These are phyloP conservation scores for Fusarium sp. DNA, from an alignment of 2,329 filamentous ascomycete species.

Conservation along the genomic window DNA sequence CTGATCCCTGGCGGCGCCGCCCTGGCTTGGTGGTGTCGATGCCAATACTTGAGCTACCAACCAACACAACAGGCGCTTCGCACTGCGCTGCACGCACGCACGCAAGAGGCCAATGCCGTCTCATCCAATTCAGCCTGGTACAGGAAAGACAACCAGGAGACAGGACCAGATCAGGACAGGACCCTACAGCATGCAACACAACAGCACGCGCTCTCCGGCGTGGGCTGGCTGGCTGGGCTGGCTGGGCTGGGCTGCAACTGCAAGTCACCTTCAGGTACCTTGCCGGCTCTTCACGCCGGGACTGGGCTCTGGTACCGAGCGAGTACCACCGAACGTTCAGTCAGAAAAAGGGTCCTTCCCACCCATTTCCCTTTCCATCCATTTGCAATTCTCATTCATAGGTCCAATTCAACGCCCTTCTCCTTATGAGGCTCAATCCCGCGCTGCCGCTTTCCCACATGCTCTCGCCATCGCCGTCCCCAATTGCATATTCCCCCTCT, in stretches of 20 bases:
- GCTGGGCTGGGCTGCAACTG: background rate
- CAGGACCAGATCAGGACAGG: background rate
- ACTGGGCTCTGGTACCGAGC: background rate
- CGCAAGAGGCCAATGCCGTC: constrained; percentile 4
- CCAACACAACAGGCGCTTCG: constrained; percentile 1
- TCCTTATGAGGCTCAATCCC: constrained; percentile 21
- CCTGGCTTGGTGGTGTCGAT: constrained; percentile 15
- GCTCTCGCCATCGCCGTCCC: constrained; percentile 33
- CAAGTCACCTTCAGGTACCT: constrained; percentile 31
- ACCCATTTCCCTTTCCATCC: background rate
- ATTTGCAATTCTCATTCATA: background rate
- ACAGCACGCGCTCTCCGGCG: background rate
- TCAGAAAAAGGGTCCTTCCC: background rate
- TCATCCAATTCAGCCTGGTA: constrained; percentile 18
- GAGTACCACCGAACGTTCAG: constrained; percentile 2
- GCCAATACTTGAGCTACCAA: constrained; percentile 13
- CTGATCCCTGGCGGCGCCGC: constrained; percentile 16
- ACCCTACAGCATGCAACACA: background rate
- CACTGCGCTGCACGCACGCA: background rate
- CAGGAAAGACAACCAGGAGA: background rate
- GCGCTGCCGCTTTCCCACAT: constrained; percentile 10
- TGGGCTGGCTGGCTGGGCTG: background rate
- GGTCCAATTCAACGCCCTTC: constrained; percentile 8
- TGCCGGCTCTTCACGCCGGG: background rate
- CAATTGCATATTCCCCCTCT: constrained; percentile 31